Evolutionary conservation across 1,284 basidiomycete species (phyloP), one percentile per base, ranked within the genome.

Genomic region (Exobasidium cylindrosporum): DNA sequence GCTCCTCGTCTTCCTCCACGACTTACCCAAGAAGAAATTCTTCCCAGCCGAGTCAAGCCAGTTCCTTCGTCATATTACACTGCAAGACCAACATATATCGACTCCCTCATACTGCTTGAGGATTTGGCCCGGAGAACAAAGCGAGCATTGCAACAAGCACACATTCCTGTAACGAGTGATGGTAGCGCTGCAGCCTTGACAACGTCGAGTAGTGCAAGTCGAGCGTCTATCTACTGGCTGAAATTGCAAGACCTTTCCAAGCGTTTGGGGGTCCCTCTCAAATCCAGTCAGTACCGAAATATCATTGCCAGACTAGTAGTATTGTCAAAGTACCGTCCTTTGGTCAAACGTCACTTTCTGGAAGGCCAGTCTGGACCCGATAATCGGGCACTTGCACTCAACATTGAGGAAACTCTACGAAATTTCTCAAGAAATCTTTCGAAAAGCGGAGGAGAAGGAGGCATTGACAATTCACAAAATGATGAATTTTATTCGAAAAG

Each of bases 21-120:
- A 35, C 23, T 11, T 4, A 28, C 13, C 13, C 53, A n/a, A 29
- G n/a, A 14, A n/a, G 53, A 54, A 6, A 57, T 58, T 21, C 32
- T 63, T 52, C 69, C 70, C 1, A 55, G 60, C 13, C 81, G 79
- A 3, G 54, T 69, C 46, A 81, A 81, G 62, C 83, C 83, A 1
- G 60, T 70, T 1, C 89, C 90, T 1, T 85, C 89, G 17, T 86
- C 87, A 55, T 94, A 92, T 83, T 96, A 90, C 82, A 92, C 92
- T n/a, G 89, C 87, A n/a, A 87, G 88, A 50, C 83, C 89, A 0
- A 83, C 83, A 32, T 92, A 88, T 82, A 88, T 88, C 77, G 89
- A 92, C 81, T 85, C 87, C 61, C 81, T 94, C 45, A 82, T 84
- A 29, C 81, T 84, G 50, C 85, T 95, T 21, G 87, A 92, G 74